Percentiles rank a stretch among this genome's conserved stretches.
These are phyloP conservation scores for Cordyceps tenuipes DNA, from an alignment of 2,329 filamentous ascomycete genomes.

Conservation along the genomic window DNA sequence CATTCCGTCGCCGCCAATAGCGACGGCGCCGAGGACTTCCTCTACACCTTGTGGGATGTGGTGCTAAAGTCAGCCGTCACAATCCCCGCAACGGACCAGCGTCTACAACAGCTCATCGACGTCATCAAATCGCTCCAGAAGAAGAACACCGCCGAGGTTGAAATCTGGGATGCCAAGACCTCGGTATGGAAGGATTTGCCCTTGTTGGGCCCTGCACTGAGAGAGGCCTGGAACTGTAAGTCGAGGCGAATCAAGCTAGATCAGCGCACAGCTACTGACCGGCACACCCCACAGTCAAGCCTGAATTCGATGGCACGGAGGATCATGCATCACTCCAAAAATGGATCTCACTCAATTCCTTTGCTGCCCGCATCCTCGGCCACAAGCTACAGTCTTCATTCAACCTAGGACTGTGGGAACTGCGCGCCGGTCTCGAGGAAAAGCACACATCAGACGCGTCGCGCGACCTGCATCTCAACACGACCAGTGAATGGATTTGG, in stretches of 20 bases:
- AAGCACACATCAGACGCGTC: conserved; percentile 10
- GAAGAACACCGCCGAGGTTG: conserved; percentile 17
- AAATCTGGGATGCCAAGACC: conserved; percentile 21
- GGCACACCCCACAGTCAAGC: conserved; percentile 15
- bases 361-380: conserved; percentile 24
- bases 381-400: conserved; percentile 16
- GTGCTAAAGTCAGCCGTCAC: conserved; percentile 19
- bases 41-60: conserved; percentile 24
- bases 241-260: neutral
- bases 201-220: conserved; percentile 23
- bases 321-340: conserved; percentile 15
- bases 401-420: conserved; percentile 23
- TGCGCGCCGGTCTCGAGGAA: conserved; percentile 25
- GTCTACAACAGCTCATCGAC: conserved; percentile 18
- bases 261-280: neutral
- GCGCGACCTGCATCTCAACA: conserved; percentile 7
- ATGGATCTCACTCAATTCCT: conserved; percentile 27
- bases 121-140: conserved; percentile 17
- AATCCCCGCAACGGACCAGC: conserved; percentile 20
- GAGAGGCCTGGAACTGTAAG: conserved; percentile 24
- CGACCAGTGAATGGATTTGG: conserved; percentile 22
- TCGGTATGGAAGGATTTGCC: conserved; percentile 24
- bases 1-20: conserved; percentile 14
- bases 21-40: conserved; percentile 15
- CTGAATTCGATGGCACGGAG: conserved; percentile 19